Base-by-base conservation (phyloP, 352 stramenopile species). In the Globisporangium viniferum region DNA sequence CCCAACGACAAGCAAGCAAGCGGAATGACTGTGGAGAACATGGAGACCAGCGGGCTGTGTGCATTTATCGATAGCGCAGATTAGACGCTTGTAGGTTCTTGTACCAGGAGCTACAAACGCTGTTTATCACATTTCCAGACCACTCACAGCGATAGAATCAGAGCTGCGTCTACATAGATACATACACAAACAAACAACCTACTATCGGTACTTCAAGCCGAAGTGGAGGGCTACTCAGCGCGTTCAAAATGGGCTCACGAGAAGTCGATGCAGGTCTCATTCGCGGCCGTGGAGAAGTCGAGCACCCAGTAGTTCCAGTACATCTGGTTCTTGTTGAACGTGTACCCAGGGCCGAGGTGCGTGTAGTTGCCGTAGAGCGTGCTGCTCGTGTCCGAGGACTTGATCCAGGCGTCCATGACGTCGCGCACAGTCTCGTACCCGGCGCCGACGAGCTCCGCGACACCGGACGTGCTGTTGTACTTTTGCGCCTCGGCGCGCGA, bases 291-390 rank as follows among this genome's bases (percentile, higher is more conserved):
- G 29, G 67, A 62, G 48, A 81, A 78, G 60, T 81, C 74, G 24
- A 78, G 55, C 18, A 67, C 59, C 72, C 72, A 81, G 64, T 76
- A 80, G 29, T 69, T 73, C 63, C 67, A 72, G 66, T 78, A 78
- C 29, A 56, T 55, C 60, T 74, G 67, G 39, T 65, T 62, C 44
- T 67, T 64, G 57, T 78, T 78, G 74, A 66, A 74, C 31, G 72
- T 72, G 69, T 72, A 78, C 12, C 74, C 74, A 8, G 67, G 68
- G 4, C 74, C 74, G 53, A 80, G 39, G 66, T 74, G 74, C 41
- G 67, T 68, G 60, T 67, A 72, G 60, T 80, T 62, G 24, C 71
- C 69, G 36, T 71, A 73, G 12, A 80, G 5, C 62, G 59, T 72
- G 59, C 44, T 59, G 49, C 41, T 62, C 20, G 66, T 67, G 54